Conservation (phyloP, 176 grass and related monocot genomes). For the Pharus latifolius region DNA sequence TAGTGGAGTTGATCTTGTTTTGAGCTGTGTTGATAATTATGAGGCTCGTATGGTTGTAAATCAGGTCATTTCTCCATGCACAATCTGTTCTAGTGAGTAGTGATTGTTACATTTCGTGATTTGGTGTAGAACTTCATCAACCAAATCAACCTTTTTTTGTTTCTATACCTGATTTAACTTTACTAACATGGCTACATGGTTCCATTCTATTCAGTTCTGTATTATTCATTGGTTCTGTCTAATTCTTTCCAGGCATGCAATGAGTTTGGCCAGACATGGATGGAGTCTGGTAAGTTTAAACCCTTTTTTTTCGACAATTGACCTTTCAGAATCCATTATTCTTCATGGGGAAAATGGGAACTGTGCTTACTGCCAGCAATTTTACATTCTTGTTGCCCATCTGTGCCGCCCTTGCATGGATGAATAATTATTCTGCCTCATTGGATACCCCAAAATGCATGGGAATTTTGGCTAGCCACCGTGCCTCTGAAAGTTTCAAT, state of each 20-base stretch:
- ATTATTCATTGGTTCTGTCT: slow-evolving; percentile 3
- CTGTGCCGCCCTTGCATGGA: no score
- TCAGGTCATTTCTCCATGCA: slow-evolving; percentile 39
- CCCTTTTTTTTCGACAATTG: not conserved
- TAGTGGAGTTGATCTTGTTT: slow-evolving; percentile 88
- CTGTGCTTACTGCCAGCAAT: not conserved
- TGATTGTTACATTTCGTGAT: not conserved
- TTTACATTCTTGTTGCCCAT: not conserved
- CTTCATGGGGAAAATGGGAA: not conserved
- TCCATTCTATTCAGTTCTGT: not conserved
- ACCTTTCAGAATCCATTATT: not conserved
- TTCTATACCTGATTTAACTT: not conserved
- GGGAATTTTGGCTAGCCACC: not conserved
- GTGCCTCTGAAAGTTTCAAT: not conserved
- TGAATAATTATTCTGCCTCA: not conserved
- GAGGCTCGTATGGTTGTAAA: slow-evolving; percentile 99
- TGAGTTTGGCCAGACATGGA: slow-evolving; percentile 93
- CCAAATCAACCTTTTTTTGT: not conserved
- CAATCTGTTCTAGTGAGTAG: not conserved
- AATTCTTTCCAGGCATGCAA: slow-evolving; percentile 75
- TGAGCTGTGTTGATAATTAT: slow-evolving; percentile 98
- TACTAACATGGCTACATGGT: not conserved
- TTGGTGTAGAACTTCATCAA: not conserved
- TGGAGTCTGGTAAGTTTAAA: slow-evolving; percentile 81
- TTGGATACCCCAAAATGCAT: not conserved